Percentiles rank a stretch among this genome's conserved stretches.
phyloP scores from a whole-genome alignment of 176 grass and related monocot genomes.

The Aegilops umbellulata region DNA sequence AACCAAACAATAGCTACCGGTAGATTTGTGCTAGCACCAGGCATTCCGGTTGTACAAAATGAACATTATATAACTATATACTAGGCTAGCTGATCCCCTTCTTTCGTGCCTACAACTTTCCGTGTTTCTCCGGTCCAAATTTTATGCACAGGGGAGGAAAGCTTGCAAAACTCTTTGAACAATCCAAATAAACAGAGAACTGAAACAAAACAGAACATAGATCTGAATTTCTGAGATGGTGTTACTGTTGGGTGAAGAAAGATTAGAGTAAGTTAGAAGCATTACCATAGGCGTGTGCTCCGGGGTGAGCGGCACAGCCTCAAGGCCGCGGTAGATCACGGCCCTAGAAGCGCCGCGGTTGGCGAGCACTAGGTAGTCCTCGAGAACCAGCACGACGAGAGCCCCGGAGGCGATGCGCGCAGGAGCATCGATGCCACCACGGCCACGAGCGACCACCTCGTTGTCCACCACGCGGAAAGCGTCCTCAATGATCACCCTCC shows the following conservation, averaged over 20 bases:
- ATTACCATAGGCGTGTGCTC: conserved; percentile 3
- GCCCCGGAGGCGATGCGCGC: not conserved
- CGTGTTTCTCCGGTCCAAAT: not conserved
- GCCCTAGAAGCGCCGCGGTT: conserved; percentile 8
- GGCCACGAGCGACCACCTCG: not conserved
- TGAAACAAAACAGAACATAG: not conserved
- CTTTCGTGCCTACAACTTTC: not conserved
- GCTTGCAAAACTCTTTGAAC: not conserved
- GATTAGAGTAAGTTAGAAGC: not conserved
- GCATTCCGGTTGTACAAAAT: not conserved
- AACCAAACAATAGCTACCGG: not conserved
- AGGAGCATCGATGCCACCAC: not conserved
- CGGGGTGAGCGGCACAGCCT: not conserved
- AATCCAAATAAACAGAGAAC: not conserved
- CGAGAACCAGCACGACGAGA: not conserved
- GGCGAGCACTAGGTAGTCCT: not conserved
- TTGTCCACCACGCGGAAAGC: not conserved
- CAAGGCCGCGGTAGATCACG: not conserved
- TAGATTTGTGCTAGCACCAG: not conserved
- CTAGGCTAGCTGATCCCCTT: not conserved
- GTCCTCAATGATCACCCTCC: not conserved
- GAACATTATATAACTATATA: not conserved
- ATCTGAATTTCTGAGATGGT: not conserved
- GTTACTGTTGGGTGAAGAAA: not conserved
- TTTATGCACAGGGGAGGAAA: not conserved